Percentiles rank a stretch among this genome's conserved stretches.
Conservation (phyloP, 768 basidiomycete species). For the Lactifluus piperatus region DNA sequence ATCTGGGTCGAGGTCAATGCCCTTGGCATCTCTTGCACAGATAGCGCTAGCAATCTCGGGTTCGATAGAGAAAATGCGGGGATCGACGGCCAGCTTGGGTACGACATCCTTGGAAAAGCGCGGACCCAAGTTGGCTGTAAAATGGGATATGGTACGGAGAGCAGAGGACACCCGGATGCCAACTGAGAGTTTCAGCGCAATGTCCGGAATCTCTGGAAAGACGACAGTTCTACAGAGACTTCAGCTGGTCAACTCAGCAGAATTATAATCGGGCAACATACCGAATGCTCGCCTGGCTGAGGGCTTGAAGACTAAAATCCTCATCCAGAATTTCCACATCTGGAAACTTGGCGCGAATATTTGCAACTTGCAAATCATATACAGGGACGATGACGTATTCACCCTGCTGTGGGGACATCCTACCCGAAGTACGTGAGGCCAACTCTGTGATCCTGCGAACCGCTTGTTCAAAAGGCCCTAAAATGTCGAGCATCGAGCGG, state of each 20-base stretch:
- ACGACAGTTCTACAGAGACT: slow-evolving; percentile 33
- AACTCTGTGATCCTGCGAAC: slow-evolving; percentile 28
- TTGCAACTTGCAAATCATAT: slow-evolving; percentile 45
- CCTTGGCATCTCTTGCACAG: slow-evolving; percentile 24
- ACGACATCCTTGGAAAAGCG: slow-evolving; percentile 44
- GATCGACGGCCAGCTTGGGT: slow-evolving; percentile 39
- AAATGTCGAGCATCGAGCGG: slow-evolving; percentile 30
- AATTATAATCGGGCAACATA: slow-evolving; percentile 20
- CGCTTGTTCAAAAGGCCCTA: slow-evolving; percentile 36
- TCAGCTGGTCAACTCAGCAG: background rate
- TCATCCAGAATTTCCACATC: slow-evolving; percentile 35
- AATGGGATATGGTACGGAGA: slow-evolving; percentile 51
- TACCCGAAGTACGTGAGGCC: slow-evolving; percentile 29
- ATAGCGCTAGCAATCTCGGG: slow-evolving; percentile 43
- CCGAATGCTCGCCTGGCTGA: slow-evolving; percentile 49
- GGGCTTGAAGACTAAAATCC: slow-evolving; percentile 35
- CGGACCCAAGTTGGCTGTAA: slow-evolving; percentile 47
- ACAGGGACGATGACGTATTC: slow-evolving; percentile 37
- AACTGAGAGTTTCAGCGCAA: slow-evolving; percentile 44
- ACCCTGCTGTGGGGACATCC: slow-evolving; percentile 23
- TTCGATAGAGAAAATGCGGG: slow-evolving; percentile 35
- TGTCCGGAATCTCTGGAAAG: slow-evolving; percentile 36
- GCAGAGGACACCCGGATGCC: slow-evolving; percentile 51
- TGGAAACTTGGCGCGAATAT: slow-evolving; percentile 36
- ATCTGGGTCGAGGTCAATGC: slow-evolving; percentile 32